Base-by-base conservation (phyloP, 257 asterid species). In the Solanum arcanum region DNA sequence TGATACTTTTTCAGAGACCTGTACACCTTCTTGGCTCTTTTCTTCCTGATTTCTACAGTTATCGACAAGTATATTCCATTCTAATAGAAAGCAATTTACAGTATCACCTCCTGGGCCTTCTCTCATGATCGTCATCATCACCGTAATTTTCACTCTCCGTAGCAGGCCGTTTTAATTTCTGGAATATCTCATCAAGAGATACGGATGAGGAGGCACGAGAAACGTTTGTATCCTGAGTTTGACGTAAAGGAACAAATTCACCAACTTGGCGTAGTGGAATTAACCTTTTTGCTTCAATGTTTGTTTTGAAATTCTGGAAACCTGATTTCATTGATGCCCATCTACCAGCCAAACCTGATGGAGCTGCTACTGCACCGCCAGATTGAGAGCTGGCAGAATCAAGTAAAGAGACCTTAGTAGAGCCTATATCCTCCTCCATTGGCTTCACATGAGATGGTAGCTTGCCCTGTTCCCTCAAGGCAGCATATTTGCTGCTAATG, bases 281-380 rank as follows among this genome's bases (percentile, higher is more conserved):
- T 39, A 96, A 93, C 78, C 91, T 93, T 88, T 95, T 97, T n/a
- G 98, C 93, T 87, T 93, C 99, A 14, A 97, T 68, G 86, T 90
- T 96, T 20, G 98, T 83, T 88, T 92, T 97, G 52, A 97, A 90
- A 56, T 86, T 92, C 87, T 96, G 98, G 76, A 97, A 95, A 66
- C 99, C 98, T 35, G 96, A 91, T 87, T 97, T 97, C 99, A 97
- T 95, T 11, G 98, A 95, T 15, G 99, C 98, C 99, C 99, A 97
- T 89, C 89, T 95, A 56, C 98, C 92, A 87, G 98, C 95, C 89
- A 97, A 89, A 86, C 98, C 95, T 2, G 93, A 87, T 73, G 94
- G 93, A 44, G 70, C 86, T 18, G 77, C 86, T 59, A 81, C 60
- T 44, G 86, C 73, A 88, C 86, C 73, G 29, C 89, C 89, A 29